Percentiles rank a stretch among this genome's conserved stretches.
Evolutionary conservation across 2,329 filamentous ascomycete genomes (phyloP).

Genomic region (Cordyceps farinosa): DNA sequence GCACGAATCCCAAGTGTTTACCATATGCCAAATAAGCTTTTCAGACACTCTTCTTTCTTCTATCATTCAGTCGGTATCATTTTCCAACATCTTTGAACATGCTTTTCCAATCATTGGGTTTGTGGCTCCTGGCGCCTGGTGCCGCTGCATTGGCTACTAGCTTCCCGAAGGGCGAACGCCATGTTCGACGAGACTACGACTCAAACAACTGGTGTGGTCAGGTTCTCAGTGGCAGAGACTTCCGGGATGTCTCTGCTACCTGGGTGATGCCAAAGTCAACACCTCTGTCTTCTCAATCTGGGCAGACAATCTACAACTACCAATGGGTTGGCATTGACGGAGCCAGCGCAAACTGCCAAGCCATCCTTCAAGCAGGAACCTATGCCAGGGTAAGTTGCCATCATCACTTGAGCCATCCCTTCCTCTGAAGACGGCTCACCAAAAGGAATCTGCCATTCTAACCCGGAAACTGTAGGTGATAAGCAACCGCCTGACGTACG

Average conservation of each 20-base stretch:
- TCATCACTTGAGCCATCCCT: too few species aligned
- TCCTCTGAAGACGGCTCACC: too few species aligned
- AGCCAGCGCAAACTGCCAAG: not conserved
- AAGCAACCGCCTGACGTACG: not conserved
- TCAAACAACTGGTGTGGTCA: constrained; percentile 6
- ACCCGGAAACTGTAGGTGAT: not conserved
- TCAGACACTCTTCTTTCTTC: too few species aligned
- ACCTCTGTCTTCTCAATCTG: not conserved
- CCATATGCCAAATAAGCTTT: too few species aligned
- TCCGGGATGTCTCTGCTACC: not conserved
- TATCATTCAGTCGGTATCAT: too few species aligned
- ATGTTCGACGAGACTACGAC: not conserved
- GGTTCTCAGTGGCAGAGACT: not conserved
- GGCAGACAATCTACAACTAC: not conserved
- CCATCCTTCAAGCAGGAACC: constrained; percentile 3
- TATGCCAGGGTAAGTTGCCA: not conserved
- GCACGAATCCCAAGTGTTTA: too few species aligned
- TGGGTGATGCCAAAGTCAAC: not conserved
- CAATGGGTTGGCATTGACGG: constrained; percentile 3
- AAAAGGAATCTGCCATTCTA: too few species aligned
- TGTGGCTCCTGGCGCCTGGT: not conserved
- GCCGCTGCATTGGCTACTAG: not conserved
- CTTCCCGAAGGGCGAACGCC: too few species aligned
- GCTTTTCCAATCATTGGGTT: too few species aligned
- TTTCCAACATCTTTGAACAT: too few species aligned